phyloP scores from a whole-genome alignment of 306 rosid genomes.

The Malus domestica region ASM211411v1 NC_041801.1:37844001-37844500 shows the following conservation, averaged over 20 bases:
- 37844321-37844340: not conserved
- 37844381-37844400: not conserved
- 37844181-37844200: not conserved
- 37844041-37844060: not conserved
- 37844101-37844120: not conserved
- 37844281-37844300: not conserved
- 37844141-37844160: not conserved
- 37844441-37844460: too few species aligned
- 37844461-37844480: too few species aligned
- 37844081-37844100: not conserved
- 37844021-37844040: not conserved
- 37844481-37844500: not conserved
- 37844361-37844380: not conserved
- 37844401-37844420: not conserved
- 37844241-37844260: not conserved
- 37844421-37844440: too few species aligned
- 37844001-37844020: not conserved
- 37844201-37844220: not conserved
- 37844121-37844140: not conserved
- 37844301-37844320: not conserved
- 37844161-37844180: not conserved
- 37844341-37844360: not conserved
- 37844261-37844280: not conserved
- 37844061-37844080: not conserved
- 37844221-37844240: not conserved